Evolutionary conservation across 139 green algal species (phyloP).

Genomic region (Zygnema cylindricum): DNA sequence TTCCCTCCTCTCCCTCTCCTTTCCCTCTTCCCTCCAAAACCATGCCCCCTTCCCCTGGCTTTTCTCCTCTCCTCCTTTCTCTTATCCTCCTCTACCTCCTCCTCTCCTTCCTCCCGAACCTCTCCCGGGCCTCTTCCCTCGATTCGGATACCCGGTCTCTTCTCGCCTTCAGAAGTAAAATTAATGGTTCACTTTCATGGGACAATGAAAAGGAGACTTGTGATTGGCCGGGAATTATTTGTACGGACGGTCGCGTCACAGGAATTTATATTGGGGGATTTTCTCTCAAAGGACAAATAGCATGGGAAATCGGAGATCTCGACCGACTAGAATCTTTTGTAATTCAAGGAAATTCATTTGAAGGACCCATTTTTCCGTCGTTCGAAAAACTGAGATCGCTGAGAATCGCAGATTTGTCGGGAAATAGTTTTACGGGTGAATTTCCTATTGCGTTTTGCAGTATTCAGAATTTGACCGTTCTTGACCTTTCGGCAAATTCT

Average conservation of each 20-base stretch:
- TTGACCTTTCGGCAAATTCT: constrained; percentile 19
- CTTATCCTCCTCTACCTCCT: neutral
- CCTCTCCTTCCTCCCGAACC: neutral
- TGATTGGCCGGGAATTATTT: neutral
- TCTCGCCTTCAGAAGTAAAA: neutral
- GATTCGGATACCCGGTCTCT: neutral
- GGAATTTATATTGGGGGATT: neutral
- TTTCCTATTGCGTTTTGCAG: neutral
- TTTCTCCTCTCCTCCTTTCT: neutral
- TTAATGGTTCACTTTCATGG: neutral
- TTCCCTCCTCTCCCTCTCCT: neutral
- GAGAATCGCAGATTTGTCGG: neutral
- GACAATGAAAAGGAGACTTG: neutral
- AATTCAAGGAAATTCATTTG: neutral
- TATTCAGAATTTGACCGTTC: neutral
- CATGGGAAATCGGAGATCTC: neutral
- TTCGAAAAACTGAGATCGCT: neutral
- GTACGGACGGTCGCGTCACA: neutral
- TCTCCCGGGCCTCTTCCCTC: neutral
- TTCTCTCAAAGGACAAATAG: neutral
- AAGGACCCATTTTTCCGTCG: neutral
- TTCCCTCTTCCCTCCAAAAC: too few relatives aligned
- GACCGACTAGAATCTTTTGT: neutral
- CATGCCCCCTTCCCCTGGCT: too few relatives aligned
- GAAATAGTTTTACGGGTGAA: constrained; percentile 5